Evolutionary conservation across 768 basidiomycete species (phyloP).

Genomic region (Leccinum imitatum): DNA sequence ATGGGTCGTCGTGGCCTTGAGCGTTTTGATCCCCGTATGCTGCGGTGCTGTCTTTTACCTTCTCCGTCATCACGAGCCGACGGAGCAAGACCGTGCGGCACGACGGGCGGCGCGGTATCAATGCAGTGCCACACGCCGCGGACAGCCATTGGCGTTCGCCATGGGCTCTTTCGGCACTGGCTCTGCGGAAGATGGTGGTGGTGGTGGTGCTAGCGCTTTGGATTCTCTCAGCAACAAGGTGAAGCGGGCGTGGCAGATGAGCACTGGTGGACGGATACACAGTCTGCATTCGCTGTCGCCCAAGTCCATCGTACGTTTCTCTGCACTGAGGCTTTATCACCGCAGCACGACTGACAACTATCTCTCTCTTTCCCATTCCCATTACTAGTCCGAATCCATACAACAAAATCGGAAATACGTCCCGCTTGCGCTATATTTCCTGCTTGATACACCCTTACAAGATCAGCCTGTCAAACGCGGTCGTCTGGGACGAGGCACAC

Average conservation of each 20-base stretch:
- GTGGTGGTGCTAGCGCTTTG: not conserved
- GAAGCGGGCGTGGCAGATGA: constrained; percentile 20
- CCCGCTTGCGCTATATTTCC: constrained; percentile 77
- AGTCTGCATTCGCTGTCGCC: constrained; percentile 63
- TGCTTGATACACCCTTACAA: constrained; percentile 95
- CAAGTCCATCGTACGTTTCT: constrained; percentile 54
- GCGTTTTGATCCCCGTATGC: constrained; percentile 51
- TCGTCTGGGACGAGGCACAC: constrained; percentile 99
- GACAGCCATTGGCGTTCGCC: constrained; percentile 15
- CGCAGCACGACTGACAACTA: constrained; percentile 12
- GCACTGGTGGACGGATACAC: constrained; percentile 30
- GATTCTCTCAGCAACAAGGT: constrained; percentile 30
- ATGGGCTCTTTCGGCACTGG: constrained; percentile 3
- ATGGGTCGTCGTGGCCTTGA: constrained; percentile 54
- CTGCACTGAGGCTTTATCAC: not conserved
- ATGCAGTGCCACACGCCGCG: constrained; percentile 17
- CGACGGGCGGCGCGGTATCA: constrained; percentile 34
- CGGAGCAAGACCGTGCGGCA: constrained; percentile 38
- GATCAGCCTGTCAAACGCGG: constrained; percentile 81
- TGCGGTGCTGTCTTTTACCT: constrained; percentile 57
- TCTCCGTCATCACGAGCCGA: constrained; percentile 48
- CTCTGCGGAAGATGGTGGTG: not conserved
- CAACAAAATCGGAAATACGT: constrained; percentile 78
- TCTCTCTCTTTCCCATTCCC: not conserved
- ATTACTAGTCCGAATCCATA: constrained; percentile 64